A percentile compares a stretch with the other conserved stretches of the same genome.
Evolutionary conservation across 108 stramenopile genomes (phyloP).

Genomic region (Poteriospumella lacustris): DNA sequence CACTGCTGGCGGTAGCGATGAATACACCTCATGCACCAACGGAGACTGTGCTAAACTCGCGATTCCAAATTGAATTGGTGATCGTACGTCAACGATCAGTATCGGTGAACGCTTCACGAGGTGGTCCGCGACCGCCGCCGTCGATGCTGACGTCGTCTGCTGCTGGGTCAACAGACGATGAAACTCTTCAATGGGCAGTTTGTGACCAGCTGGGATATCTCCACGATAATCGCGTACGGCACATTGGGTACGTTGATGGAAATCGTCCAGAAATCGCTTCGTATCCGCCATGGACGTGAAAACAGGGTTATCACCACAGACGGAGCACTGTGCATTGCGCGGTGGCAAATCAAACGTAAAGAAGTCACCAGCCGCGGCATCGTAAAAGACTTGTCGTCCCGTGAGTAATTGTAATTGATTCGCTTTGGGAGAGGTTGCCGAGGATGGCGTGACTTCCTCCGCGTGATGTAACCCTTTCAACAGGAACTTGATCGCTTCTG

Average conservation of each 20-base stretch:
- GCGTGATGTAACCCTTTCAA: neutral
- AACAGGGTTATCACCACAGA: neutral
- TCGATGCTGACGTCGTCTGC: neutral
- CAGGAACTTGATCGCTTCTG: slow-evolving; percentile 78
- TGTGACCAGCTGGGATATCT: neutral
- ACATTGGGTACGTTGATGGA: neutral
- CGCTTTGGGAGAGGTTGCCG: too few species aligned
- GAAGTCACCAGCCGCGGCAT: slow-evolving; percentile 1
- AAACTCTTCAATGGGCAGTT: neutral
- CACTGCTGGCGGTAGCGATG: neutral
- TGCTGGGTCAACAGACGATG: neutral
- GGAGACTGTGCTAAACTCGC: neutral
- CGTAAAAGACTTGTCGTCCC: slow-evolving; percentile 15
- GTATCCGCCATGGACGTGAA: neutral
- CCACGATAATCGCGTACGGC: neutral
- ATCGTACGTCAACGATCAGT: neutral
- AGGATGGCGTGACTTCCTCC: too few species aligned
- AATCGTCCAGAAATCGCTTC: neutral
- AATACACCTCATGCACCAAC: neutral
- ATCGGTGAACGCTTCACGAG: neutral
- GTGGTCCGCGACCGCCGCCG: neutral
- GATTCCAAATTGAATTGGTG: neutral
- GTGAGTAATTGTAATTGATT: too few species aligned
- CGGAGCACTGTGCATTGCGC: neutral
- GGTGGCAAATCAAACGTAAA: neutral